phyloP scores from a whole-genome alignment of 805 yeast genomes.

The Candida michaelii region DNA sequence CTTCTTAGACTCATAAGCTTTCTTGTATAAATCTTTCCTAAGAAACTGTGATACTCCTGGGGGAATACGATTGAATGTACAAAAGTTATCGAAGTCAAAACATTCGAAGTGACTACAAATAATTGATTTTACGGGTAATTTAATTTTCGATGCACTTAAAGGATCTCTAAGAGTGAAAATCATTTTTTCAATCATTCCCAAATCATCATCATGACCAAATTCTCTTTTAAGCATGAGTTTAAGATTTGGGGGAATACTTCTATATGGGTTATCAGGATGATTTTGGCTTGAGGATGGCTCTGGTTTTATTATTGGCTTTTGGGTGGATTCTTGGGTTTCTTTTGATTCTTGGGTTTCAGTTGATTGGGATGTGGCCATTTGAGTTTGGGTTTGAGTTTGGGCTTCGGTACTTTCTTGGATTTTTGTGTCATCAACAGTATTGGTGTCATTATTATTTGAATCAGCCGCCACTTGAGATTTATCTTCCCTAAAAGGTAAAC shows the following conservation, averaged over 20 bases:
- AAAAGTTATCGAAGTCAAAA: conserved; percentile 43
- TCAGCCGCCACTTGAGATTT: neutral
- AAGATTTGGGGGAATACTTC: conserved; percentile 16
- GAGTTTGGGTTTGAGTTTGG: no score
- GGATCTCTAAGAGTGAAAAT: conserved; percentile 42
- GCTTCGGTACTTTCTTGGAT: neutral
- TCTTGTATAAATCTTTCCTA: conserved; percentile 26
- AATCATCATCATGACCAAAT: conserved; percentile 15
- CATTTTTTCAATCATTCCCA: conserved; percentile 35
- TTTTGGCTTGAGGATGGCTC: neutral
- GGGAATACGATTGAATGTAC: conserved; percentile 37
- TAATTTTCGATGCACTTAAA: conserved; percentile 36
- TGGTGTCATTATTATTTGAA: neutral
- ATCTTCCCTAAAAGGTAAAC: neutral
- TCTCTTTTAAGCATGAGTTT: conserved; percentile 12
- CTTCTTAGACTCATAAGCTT: conserved; percentile 13
- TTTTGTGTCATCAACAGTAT: neutral
- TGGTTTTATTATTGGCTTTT: no score
- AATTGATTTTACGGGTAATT: conserved; percentile 39
- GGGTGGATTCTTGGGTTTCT: no score
- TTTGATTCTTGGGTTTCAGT: no score
- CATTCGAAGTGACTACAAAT: conserved; percentile 43
- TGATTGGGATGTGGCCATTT: no score
- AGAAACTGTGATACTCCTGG: conserved; percentile 23
- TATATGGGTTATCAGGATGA: conserved; percentile 2